Evolutionary conservation across 2,329 filamentous ascomycete genomes (phyloP).

Genomic region (Xylaria sp.): DNA sequence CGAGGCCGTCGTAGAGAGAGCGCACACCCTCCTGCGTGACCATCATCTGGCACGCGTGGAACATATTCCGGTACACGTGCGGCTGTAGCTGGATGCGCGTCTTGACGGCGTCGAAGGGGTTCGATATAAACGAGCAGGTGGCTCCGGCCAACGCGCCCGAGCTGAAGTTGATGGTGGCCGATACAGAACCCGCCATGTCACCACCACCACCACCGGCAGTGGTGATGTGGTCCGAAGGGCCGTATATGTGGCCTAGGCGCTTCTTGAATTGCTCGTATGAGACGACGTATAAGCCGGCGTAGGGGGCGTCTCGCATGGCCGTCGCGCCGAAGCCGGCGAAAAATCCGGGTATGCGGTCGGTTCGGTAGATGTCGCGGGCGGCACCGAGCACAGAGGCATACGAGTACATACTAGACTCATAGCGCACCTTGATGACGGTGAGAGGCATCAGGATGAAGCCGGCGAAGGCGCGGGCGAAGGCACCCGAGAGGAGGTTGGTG

Average conservation of each 20-base stretch:
- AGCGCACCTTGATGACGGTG: constrained; percentile 95
- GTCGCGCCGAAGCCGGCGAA: constrained; percentile 96
- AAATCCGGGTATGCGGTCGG: constrained; percentile 83
- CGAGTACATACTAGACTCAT: constrained; percentile 86
- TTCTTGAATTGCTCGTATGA: constrained; percentile 90
- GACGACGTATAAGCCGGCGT: constrained; percentile 92
- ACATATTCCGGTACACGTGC: constrained; percentile 81
- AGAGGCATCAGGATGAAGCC: constrained; percentile 95
- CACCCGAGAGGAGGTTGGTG: constrained; percentile 87
- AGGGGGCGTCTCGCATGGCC: constrained; percentile 92
- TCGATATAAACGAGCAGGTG: constrained; percentile 87
- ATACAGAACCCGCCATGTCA: constrained; percentile 55
- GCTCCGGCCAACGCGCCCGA: constrained; percentile 85
- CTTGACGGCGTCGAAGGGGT: constrained; percentile 97
- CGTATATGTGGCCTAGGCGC: constrained; percentile 59
- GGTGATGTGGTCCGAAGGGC: constrained; percentile 12
- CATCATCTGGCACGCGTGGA: constrained; percentile 81
- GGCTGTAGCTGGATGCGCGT: constrained; percentile 94
- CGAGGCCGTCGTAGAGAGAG: constrained; percentile 86
- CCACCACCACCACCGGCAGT: no score
- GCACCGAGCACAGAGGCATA: constrained; percentile 83
- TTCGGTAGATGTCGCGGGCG: constrained; percentile 76
- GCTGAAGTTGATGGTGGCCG: constrained; percentile 82
- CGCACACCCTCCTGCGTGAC: constrained; percentile 81
- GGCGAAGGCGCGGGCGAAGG: constrained; percentile 83